Evolutionary conservation across 176 grass and related monocot species (phyloP).

Genomic region (Musa itinerans): DNA sequence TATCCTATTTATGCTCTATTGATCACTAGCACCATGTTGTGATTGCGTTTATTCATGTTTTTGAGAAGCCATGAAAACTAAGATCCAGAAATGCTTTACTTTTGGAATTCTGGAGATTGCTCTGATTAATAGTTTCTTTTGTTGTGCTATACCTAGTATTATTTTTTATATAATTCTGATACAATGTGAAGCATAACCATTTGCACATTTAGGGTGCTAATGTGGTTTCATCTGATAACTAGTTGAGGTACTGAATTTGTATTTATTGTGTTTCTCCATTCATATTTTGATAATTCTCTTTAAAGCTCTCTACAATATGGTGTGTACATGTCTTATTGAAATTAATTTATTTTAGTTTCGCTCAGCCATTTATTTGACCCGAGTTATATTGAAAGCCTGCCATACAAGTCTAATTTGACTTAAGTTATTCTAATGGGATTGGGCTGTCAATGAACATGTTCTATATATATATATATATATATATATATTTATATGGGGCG

Average conservation of each 20-base stretch:
- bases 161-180: background rate
- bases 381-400: no score
- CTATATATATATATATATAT: background rate
- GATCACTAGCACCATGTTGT: background rate
- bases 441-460: background rate
- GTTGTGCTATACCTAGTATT: background rate
- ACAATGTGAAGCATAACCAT: no score
- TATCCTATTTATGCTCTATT: background rate
- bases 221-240: background rate
- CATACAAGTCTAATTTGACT: background rate
- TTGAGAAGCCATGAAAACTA: background rate
- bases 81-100: no score
- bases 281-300: background rate
- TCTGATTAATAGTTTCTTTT: background rate
- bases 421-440: background rate
- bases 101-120: background rate
- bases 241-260: background rate
- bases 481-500: background rate
- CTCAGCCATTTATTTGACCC: background rate
- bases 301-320: background rate
- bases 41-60: background rate
- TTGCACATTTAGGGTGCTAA: no score
- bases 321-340: background rate
- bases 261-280: background rate
- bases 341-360: background rate